Evolutionary conservation across 2,329 filamentous ascomycete genomes (phyloP), one percentile per base, ranked within the genome.

Genomic region (Talaromyces sp.): DNA sequence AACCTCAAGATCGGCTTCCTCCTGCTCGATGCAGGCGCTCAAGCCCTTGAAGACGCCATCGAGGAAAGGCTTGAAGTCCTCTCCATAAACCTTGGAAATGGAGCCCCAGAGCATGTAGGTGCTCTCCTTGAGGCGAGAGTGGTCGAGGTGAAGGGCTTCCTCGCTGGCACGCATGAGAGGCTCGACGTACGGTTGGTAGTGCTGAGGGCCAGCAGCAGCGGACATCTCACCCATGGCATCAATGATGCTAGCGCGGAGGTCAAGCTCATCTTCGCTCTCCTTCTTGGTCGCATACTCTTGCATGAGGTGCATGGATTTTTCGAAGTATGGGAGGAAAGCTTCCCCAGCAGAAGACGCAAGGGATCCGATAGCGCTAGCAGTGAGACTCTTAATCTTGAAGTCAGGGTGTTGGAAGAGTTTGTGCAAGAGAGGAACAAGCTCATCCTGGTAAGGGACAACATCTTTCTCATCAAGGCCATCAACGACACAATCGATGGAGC

Each of bases 61-160:
- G 7, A 82, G 73, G 76, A 82, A 82, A 31, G 78, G 78, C 64
- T 78, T 71, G 68, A 82, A 82, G 65, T 81, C 78, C 73, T 92
- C 90, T 72, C 90, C 89, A 78, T 98, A 98, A 10, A 98, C 92
- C 82, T 96, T 96, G 68, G 94, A 90, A 75, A 99, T 88, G 47
- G 91, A 92, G 69, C 92, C 93, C 94, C 95, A 99, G 63, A 99
- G 85, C 68, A 98, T 96, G 81, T 97, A 99, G 76, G 92, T 97
- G 67, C 93, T 97, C 83, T 99, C 95, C 78, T 93, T 91, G 60
- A 98, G 87, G 65, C 93, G 87, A 48, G 93, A 91, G 80, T 97
- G 93, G 71, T 92, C 93, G 2, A 99, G 88, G 71, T 90, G 84
- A 2, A 98, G 85, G 63, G 91, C 93, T 78, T 97, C 93, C 79